Percentiles rank a stretch among this genome's conserved stretches.
Conservation (phyloP, 2,329 filamentous ascomycete species). For the Colletotrichum sp. region DNA sequence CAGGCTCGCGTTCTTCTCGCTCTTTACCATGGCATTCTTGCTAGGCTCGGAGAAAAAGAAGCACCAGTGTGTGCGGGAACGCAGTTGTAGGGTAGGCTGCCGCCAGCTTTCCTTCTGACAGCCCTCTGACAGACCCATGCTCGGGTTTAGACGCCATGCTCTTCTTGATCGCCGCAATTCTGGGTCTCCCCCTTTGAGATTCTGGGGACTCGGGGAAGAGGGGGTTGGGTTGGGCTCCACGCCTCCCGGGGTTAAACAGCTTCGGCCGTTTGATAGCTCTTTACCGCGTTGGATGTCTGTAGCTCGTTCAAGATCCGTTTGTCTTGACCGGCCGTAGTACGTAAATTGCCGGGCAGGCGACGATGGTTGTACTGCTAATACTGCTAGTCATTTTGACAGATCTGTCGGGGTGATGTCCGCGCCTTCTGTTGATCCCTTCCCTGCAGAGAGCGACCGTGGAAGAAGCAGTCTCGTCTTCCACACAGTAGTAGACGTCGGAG, state of each 20-base stretch:
- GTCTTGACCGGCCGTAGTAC: background rate
- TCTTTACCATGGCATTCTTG: background rate
- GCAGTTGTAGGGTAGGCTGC: background rate
- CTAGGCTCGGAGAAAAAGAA: background rate
- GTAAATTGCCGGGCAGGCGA: background rate
- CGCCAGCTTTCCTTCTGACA: background rate
- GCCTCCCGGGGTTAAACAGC: background rate
- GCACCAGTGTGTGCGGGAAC: background rate
- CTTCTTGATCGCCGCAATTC: background rate
- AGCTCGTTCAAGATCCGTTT: background rate
- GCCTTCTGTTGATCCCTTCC: background rate
- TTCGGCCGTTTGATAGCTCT: background rate
- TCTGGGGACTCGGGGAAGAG: background rate
- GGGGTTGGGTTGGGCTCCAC: background rate
- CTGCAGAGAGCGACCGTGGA: background rate
- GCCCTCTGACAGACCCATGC: slow-evolving; percentile 1
- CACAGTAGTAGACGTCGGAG: background rate
- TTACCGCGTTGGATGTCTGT: background rate
- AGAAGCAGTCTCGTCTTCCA: background rate
- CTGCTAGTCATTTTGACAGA: no score
- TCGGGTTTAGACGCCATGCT: background rate
- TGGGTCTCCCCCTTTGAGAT: background rate
- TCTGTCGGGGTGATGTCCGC: background rate
- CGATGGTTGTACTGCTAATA: background rate
- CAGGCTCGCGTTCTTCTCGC: background rate